Percentiles rank a stretch among this genome's conserved stretches.
phyloP scores from a whole-genome alignment of 78 protist species.

The Anaeramoeba ignava region DNA sequence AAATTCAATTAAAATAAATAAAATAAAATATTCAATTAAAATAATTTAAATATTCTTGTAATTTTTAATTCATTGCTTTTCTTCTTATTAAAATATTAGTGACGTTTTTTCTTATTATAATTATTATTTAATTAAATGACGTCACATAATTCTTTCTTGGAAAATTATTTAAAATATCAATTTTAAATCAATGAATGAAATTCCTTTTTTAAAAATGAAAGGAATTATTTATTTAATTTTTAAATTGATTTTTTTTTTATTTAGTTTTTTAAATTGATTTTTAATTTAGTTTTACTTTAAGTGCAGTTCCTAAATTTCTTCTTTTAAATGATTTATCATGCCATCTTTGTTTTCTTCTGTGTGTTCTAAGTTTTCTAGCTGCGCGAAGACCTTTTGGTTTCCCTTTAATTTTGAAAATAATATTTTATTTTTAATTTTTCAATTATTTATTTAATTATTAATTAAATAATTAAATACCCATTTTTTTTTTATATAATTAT shows the following conservation, averaged over 20 bases:
- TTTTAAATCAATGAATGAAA: too few relatives aligned
- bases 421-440: constrained; percentile 5
- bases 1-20: not conserved
- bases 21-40: not conserved
- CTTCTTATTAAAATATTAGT: not conserved
- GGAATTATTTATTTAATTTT: not conserved
- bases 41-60: not conserved
- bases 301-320: too few relatives aligned
- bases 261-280: constrained; percentile 1
- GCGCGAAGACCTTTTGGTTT: too few relatives aligned
- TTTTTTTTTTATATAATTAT: not conserved
- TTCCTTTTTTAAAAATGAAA: too few relatives aligned
- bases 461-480: not conserved
- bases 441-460: not conserved
- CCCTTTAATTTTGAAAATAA: constrained; percentile 1
- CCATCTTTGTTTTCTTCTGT: too few relatives aligned
- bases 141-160: too few relatives aligned
- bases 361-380: too few relatives aligned
- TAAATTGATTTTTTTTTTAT: not conserved
- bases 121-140: too few relatives aligned
- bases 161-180: too few relatives aligned
- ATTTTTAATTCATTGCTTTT: not conserved
- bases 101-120: too few relatives aligned
- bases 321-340: too few relatives aligned
- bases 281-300: not conserved